Base-by-base conservation (phyloP, 2,329 filamentous ascomycete species). In the Cladosporium colombiae region DNA sequence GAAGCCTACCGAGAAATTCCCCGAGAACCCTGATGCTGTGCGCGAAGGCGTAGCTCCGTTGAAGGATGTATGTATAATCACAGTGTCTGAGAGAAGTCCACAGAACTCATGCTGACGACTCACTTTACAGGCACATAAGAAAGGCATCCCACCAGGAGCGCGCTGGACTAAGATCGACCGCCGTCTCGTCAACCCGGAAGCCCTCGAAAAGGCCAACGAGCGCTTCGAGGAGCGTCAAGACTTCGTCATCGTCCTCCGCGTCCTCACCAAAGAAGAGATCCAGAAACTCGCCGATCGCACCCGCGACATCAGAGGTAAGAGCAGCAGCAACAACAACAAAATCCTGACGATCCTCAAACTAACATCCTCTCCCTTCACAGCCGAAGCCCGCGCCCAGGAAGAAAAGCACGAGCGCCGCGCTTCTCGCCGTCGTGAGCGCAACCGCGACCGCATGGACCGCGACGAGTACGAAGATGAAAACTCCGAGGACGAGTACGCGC, bases 161-260 rank as follows among this genome's bases (percentile, higher is more conserved):
- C 87, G 92, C 64, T 97, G 93, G 93, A 97, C 93, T 56, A 96
- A 95, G 81, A 93, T 98, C 74, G 91, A 90, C 75, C 88, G 93
- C 65, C 88, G 90, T 70, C 85, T 96, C 64, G 93, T 98, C 72
- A 97, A 96, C 71, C 93, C 93, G 0, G 91, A 94, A 71, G 93
- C 93, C 0, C 81, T 98, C 56, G 90, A 91, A 66, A 85, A 91
- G 68, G 91, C 91, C n/a, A 91, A 95, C 72, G 93, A 97, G 80
- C 85, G 94, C 33, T 98, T 91, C 71, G 94, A 98, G 78, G 91
- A 96, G 72, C 87, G 93, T n/a, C 87, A 93, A 67, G 93, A 97
- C 74, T 96, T 93, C 77, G 93, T 98, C 66, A 97, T 97, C 76
- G 93, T 97, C 2, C 83, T 98, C 65, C 85, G 93, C 65, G 94